Base-by-base conservation (phyloP, 805 yeast genomes). In the Ogataea sp. region DNA sequence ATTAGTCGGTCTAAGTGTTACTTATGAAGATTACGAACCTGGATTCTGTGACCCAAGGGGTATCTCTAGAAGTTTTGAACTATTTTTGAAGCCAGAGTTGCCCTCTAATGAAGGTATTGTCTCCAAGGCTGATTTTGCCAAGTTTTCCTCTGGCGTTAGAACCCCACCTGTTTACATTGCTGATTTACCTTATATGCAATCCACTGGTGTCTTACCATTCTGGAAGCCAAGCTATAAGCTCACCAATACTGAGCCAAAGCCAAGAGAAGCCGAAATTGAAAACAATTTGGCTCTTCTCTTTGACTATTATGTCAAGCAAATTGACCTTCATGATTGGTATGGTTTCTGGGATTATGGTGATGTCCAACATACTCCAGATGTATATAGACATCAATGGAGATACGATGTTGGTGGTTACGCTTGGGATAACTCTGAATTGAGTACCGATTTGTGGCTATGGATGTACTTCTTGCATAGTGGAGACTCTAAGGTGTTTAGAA, bases 1-100 rank as follows among this genome's bases (percentile, higher is more conserved):
- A 24, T 8, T 39, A 14, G 20, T 7, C 3, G 41, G 31, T 20
- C 13, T 39, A 21, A 8, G 17, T 14, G 20, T 39, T 10, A 39
- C 43, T n/a, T 39, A 39, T 20, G 43, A 39, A 37, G 43, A 39
- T 31, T 37, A 26, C n/a, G 43, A 39, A n/a, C 43, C 43, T 13
- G 43, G 43, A 14, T 37, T 39, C 20, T 17, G 25, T 30, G 30
- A 27, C 15, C 28, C 43, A n/a, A 26, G 15, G 13, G 40, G 40
- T 16, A 25, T 38, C 21, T 20, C 32, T 6, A 38, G 37, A 38
- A 20, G 28, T 34, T 39, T 39, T 28, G 41, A 39, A 17, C 21
- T 34, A 8, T 39, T 24, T 26, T n/a, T 39, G 20, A 26, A 28
- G 24, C 34, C 38, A 13, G 15, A 33, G 4, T 13, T 3, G 4